Evolutionary conservation across 306 rosid species (phyloP), one percentile per base, ranked within the genome.

Genomic region (Lathyrus sativus): DNA sequence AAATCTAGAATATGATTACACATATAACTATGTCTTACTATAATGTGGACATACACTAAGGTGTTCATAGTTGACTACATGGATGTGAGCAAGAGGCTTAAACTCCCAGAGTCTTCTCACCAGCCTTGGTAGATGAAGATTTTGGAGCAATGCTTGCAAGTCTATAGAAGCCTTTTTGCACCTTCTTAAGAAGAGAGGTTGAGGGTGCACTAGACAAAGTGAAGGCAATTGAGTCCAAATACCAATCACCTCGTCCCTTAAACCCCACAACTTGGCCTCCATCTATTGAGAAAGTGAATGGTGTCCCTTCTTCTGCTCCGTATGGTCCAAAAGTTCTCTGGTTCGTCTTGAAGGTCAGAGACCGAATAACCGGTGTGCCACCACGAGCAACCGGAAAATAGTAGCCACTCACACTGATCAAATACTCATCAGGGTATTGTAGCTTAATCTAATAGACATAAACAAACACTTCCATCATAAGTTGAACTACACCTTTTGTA

Each of bases 261-360:
- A 89, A 75, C 2, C 93, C 91, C 11, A 85, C 91, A 58, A 87
- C 83, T 15, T 56, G 46, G 10, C 85, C 86, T 61, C 89, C 91
- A 4, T 85, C 82, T 45, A 78, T 63, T 22, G 82, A 62, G 51
- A 83, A 83, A 19, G 79, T 77, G 70, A 87, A 89, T 3, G 85
- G 87, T 4, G 85, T 89, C 50, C 91, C 93, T 72, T 87, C 86
- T 78, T 85, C 84, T 24, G 68, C 48, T 26, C 96, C 91, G 3
- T 49, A 87, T 3, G 91, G 85, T 31, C 90, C 92, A 62, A 75
- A 87, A 4, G 72, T 83, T 78, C 78, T 81, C 9, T 7, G 59
- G 69, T 83, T 89, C 81, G 87, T 87, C 81, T 57, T 79, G 10
- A 83, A 69, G 50, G 83, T 71, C 46, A 89, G 76, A 4, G 93